phyloP scores from a whole-genome alignment of 306 rosid species.

The Astragalus membranaceus region DNA sequence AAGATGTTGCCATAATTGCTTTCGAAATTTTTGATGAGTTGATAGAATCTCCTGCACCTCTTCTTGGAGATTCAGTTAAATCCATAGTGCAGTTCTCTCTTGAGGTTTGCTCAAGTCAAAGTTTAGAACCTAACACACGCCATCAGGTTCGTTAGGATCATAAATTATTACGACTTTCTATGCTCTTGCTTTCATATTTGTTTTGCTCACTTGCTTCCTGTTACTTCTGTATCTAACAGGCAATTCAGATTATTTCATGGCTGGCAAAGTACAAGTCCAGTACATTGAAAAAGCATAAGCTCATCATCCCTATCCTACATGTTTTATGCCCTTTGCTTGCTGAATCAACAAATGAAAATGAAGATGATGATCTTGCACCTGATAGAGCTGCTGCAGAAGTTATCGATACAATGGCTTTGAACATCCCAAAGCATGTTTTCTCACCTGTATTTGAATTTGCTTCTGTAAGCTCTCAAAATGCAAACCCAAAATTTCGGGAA shows the following conservation, averaged over 20 bases:
- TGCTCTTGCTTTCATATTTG: conserved; percentile 6
- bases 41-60: conserved; percentile 99
- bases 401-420: conserved; percentile 93
- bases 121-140: conserved; percentile 88
- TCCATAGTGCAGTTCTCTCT: conserved; percentile 97
- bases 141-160: conserved; percentile 71
- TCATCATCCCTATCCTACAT: conserved; percentile 80
- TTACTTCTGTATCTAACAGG: conserved; percentile 49
- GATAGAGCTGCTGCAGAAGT: conserved; percentile 99
- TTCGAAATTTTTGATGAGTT: conserved; percentile 97
- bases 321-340: conserved; percentile 93
- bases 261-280: conserved; percentile 86
- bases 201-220: conserved; percentile 13
- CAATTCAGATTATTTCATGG: conserved; percentile 92
- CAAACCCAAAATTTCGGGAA: conserved; percentile 92
- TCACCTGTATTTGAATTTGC: conserved; percentile 80
- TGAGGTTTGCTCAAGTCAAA: conserved; percentile 95
- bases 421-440: conserved; percentile 77
- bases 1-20: conserved; percentile 91
- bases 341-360: conserved; percentile 69
- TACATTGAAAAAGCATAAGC: conserved; percentile 82
- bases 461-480: conserved; percentile 74
- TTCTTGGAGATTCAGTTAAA: conserved; percentile 94
- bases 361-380: conserved; percentile 96
- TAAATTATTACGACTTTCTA: neutral